Percentiles rank a stretch among this genome's conserved stretches.
These are phyloP conservation scores for Pythium sukuiense DNA, from an alignment of 352 stramenopile species.

Conservation along the genomic window DNA sequence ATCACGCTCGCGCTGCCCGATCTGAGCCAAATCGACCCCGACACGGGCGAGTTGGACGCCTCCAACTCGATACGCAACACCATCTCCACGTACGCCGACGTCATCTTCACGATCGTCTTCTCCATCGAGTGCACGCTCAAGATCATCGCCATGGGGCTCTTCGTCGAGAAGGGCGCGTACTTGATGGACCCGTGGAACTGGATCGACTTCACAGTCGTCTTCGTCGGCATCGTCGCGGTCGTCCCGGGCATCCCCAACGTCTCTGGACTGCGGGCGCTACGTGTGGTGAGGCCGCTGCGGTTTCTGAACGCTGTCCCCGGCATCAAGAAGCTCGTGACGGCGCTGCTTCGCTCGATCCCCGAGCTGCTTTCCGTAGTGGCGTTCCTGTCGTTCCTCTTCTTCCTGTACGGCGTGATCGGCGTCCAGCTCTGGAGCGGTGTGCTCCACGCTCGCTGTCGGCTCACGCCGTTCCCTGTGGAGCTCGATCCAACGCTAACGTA, in stretches of 20 bases:
- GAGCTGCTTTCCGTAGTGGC: slow-evolving; percentile 51
- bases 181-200: slow-evolving; percentile 88
- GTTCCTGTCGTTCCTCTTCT: slow-evolving; percentile 53
- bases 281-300: slow-evolving; percentile 42
- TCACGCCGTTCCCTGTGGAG: slow-evolving; percentile 63
- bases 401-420: slow-evolving; percentile 74
- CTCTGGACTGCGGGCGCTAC: slow-evolving; percentile 38
- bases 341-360: slow-evolving; percentile 50
- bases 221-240: slow-evolving; percentile 50
- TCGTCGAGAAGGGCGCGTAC: slow-evolving; percentile 62
- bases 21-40: slow-evolving; percentile 40
- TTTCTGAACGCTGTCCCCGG: slow-evolving; percentile 48
- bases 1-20: slow-evolving; percentile 76
- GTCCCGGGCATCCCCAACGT: slow-evolving; percentile 47
- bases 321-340: slow-evolving; percentile 62
- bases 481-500: slow-evolving; percentile 40
- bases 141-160: slow-evolving; percentile 82
- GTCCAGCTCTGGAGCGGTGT: slow-evolving; percentile 79
- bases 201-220: slow-evolving; percentile 89
- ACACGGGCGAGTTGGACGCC: slow-evolving; percentile 34
- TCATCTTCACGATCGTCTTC: slow-evolving; percentile 66
- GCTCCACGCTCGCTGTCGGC: slow-evolving; percentile 60
- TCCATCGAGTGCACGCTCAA: slow-evolving; percentile 86
- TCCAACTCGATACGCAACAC: slow-evolving; percentile 45
- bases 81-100: slow-evolving; percentile 48